Conservation (phyloP, 106 monocot species). For the Chionographis japonica region DNA sequence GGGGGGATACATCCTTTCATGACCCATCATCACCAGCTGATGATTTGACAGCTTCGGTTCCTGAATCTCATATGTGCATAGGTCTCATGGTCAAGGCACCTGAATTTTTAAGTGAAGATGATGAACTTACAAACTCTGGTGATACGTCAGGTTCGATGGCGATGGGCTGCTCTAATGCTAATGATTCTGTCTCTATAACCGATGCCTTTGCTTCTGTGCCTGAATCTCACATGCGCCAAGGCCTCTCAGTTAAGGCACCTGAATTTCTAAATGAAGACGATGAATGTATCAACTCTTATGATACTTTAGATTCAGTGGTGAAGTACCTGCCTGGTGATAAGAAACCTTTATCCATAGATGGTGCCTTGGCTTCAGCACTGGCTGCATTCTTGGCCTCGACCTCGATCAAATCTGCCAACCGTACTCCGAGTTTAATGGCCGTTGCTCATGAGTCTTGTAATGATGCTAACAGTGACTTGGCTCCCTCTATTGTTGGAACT, state of each 20-base stretch:
- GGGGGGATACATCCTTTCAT: background rate
- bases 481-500: background rate
- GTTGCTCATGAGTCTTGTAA: slow-evolving; percentile 3
- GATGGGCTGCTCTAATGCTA: too few relatives aligned
- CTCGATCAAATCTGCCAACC: background rate
- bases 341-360: slow-evolving; percentile 37
- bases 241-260: slow-evolving; percentile 55
- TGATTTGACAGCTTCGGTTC: slow-evolving; percentile 2
- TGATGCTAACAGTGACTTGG: background rate
- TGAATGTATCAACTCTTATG: slow-evolving; percentile 14
- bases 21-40: slow-evolving; percentile 4
- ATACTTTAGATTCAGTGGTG: slow-evolving; percentile 9
- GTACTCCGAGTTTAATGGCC: background rate
- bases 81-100: slow-evolving; percentile 14
- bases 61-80: background rate
- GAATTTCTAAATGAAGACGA: slow-evolving; percentile 54
- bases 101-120: slow-evolving; percentile 15
- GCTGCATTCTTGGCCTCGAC: slow-evolving; percentile 52
- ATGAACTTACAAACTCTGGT: background rate
- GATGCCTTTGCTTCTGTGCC: background rate
- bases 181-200: too few relatives aligned
- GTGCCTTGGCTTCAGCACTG: slow-evolving; percentile 58
- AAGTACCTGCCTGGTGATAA: slow-evolving; percentile 7
- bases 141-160: too few relatives aligned
- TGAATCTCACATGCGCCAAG: slow-evolving; percentile 12